Evolutionary conservation across 495 filamentous ascomycete species (phyloP), one percentile per base, ranked within the genome.

Genomic region (Hypoxylon fuscum): DNA sequence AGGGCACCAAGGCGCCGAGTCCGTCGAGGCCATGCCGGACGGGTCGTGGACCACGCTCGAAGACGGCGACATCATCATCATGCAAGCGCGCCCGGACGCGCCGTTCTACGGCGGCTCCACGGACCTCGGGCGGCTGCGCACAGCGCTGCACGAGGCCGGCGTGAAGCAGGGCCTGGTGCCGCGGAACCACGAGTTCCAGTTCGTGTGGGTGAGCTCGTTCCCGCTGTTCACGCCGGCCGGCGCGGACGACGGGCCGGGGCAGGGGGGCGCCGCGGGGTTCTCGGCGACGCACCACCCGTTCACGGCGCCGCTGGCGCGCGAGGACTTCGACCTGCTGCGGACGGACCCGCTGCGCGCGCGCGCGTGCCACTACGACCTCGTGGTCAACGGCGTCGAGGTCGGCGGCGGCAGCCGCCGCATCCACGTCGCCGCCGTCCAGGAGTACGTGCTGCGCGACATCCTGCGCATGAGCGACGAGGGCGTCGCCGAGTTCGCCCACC

Each of bases 281-380:
- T 86, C 87, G 12, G 88, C 95, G 5, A 97, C 94, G 0, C 95
- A 98, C 64, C 95, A 98, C 72, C 95, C 96, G 1, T 98, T 98
- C 74, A 98, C 95, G 2, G 90, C 96, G 0, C 95, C 96, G 0
- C 85, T 88, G 49, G 82, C 85, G 5, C 64, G 82, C 10, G 76
- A 78, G 10, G 96, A 98, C 68, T 84, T 96, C 22, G 87, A 91
- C 38, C 70, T 93, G 1, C 84, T 97, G 8, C 74, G 83, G 15
- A 87, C 84, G 4, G 80, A 92, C 49, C 96, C 95, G 1, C 79
- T 89, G 8, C 75, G 82, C 55, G 93, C 83, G 0, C 82, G 81
- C 32, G 93, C 85, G 1, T 93, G 96, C 70, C 91, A 96, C 72
- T 98, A 96, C 72, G 95, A 98, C 68, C 82, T 98, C 12, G 95